Evolutionary conservation across 495 filamentous ascomycete species (phyloP), one percentile per base, ranked within the genome.

Genomic region (Penicillium silybi): DNA sequence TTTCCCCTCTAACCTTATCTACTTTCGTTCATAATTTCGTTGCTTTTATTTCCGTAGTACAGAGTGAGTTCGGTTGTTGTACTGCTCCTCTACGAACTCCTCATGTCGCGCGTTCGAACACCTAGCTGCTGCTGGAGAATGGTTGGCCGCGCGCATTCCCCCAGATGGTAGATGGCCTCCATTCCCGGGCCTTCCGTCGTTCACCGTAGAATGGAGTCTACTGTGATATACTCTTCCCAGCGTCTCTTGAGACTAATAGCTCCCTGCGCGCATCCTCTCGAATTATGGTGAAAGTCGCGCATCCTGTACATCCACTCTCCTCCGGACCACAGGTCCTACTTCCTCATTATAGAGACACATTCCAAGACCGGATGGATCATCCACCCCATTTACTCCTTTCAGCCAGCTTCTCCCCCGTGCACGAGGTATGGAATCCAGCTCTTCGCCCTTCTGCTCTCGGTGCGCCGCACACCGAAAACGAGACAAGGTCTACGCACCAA

Each of bases 61-160:
- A 19, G 48, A 46, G 27, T 58, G 26, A 48, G 34, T 42, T 54
- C 41, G 23, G 32, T 25, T 44, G 18, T 26, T 18, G 42, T 35
- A 18, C 16, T 47, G 43, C 20, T 51, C 46, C 29, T 10, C 32
- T 10, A 27, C 35, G n/a, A 6, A 25, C 16, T 47, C 29, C 13
- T 39, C 17, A 32, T 6, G 29, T 32, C 29, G 25, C 50, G 41
- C 48, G 40, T 44, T 50, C 16, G 15, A 29, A 13, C 11, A n/a
- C 39, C 32, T 11, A 40, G 10, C 27, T 46, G 11, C 34, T 23
- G n/a, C n/a, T 37, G 46, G 42, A 32, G 48, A 53, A 56, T 54
- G 41, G 52, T 52, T 42, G 38, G 29, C 48, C 10, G 32, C 52
- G 41, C 27, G 52, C 54, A 58, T 64, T 64, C 61, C 47, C 54